Base-by-base conservation (phyloP, 148 eudicot genomes). In the Silene conica region DNA sequence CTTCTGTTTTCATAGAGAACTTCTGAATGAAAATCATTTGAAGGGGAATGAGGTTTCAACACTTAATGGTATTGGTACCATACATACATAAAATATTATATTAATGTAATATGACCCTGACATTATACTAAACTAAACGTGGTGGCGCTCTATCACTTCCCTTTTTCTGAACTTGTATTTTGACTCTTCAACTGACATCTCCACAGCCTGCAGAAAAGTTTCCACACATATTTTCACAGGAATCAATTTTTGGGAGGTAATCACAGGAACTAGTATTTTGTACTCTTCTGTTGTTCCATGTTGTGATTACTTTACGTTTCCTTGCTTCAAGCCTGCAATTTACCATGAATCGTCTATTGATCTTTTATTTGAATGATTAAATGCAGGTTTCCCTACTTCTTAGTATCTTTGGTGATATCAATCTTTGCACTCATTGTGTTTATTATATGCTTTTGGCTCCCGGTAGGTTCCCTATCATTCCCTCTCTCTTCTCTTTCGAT, bases 151-250 rank as follows among this genome's bases (percentile, higher is more conserved):
- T 38, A 38, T 38, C 43, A 6, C 43, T 38, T 38, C 9, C 43
- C 43, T 0, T 38, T 38, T 5, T 38, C 43, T 45, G 19, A 28
- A 0, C 58, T 8, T n/a, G 21, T 41, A 18, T 38, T 14, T 13
- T 20, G 58, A 23, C 23, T 28, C 38, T 73, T 31, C 12, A n/a
- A 67, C 21, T 6, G 28, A 34, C 50, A 69, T 55, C 22, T 46
- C 59, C 63, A 59, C 71, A 88, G 91, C 91, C 91, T 73, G 91
- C 89, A 78, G 87, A 84, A 0, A 88, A 84, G 58, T 88, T 80
- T 75, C 91, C 91, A 6, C 48, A 63, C 31, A 18, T 88, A 9
- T 85, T 88, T 67, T 81, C 91, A 10, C 63, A 70, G 41, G 80
- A 82, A 31, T 88, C 89, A 67, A 46, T 88, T 59, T 88, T 88